phyloP scores from a whole-genome alignment of 2,329 filamentous ascomycete species.

The Calonectria fujianensis region DNA sequence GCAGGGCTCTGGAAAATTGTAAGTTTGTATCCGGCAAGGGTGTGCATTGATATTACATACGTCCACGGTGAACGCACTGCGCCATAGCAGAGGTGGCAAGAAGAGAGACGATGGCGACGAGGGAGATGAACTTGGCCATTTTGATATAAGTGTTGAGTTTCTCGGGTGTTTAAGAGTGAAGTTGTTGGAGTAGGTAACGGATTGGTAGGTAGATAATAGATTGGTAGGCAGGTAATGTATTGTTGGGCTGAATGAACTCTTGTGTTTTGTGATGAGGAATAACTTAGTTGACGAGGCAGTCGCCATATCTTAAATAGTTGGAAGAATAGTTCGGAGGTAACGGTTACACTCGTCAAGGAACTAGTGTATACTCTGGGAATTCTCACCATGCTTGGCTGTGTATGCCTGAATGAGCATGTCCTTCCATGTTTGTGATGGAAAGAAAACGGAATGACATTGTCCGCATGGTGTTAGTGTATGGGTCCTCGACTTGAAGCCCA shows the following conservation, averaged over 20 bases:
- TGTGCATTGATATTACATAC: not conserved
- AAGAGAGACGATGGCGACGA: not conserved
- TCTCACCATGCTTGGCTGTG: not conserved
- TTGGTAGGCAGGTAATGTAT: not conserved
- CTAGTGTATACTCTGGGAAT: not conserved
- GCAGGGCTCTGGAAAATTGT: not conserved
- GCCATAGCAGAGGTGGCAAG: not conserved
- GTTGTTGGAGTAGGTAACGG: not conserved
- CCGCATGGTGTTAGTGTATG: not conserved
- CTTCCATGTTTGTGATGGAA: not conserved
- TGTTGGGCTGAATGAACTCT: not conserved
- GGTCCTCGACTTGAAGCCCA: not conserved
- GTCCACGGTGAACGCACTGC: not conserved
- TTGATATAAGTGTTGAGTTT: not conserved
- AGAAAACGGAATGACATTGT: not conserved
- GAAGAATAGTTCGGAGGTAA: not conserved
- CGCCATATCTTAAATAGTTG: not conserved
- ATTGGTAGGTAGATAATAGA: not conserved
- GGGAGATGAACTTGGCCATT: slow-evolving; percentile 1
- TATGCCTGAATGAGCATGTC: not conserved
- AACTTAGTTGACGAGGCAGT: not conserved
- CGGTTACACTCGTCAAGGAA: not conserved
- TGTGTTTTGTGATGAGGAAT: not conserved
- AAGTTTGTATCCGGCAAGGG: not conserved
- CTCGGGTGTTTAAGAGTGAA: not conserved